A percentile compares a stretch with the other conserved stretches of the same genome.
These are phyloP conservation scores for Suillus variegatus DNA, from an alignment of 768 basidiomycete genomes.

Conservation along the genomic window DNA sequence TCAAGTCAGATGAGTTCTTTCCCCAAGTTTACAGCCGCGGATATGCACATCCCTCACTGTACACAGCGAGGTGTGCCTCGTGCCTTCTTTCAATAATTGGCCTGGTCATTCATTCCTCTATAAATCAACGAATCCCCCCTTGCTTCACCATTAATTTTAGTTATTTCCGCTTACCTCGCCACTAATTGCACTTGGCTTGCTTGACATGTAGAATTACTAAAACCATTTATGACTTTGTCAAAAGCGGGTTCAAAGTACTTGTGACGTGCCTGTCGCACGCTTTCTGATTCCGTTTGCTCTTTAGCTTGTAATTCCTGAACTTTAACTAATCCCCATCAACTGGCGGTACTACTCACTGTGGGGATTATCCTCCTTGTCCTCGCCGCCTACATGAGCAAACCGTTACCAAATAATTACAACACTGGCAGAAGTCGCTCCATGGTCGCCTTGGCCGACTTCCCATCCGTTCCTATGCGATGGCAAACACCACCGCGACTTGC, in stretches of 20 bases:
- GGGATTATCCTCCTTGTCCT: constrained; percentile 17
- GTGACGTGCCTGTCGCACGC: constrained; percentile 3
- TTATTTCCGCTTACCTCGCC: neutral
- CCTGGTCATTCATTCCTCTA: neutral
- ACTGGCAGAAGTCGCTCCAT: constrained; percentile 18
- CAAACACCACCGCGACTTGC: neutral
- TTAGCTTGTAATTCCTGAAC: neutral
- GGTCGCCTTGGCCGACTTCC: constrained; percentile 7
- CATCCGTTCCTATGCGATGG: constrained; percentile 9
- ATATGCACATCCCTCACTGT: constrained; percentile 26
- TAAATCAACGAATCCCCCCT: neutral
- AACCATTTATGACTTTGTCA: neutral
- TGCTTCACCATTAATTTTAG: neutral
- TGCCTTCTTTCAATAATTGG: constrained; percentile 15
- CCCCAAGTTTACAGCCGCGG: constrained; percentile 32
- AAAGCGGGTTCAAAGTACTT: neutral
- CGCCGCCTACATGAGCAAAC: constrained; percentile 20
- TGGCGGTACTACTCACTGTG: constrained; percentile 12
- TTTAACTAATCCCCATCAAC: constrained; percentile 4
- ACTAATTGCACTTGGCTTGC: neutral
- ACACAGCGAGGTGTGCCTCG: constrained; percentile 20
- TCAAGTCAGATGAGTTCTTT: constrained; percentile 17
- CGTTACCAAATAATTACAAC: constrained; percentile 37
- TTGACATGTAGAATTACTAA: neutral
- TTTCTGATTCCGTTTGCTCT: neutral